These are phyloP conservation scores for Solanum peruvianum DNA, from an alignment of 257 asterid genomes.

Conservation along the genomic window DNA sequence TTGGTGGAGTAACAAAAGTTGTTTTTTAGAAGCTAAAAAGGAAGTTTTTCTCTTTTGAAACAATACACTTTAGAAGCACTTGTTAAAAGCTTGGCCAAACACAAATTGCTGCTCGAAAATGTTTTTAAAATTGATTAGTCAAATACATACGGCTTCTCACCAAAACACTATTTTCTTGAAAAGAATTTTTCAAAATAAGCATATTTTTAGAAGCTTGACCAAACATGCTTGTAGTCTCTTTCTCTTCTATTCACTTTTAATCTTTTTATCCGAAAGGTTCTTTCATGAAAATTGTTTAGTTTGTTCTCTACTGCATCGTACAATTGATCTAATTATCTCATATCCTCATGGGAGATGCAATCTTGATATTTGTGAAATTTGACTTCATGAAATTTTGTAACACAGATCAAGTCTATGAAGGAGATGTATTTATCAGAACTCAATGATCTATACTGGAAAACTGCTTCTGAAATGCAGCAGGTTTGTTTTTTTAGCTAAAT, in stretches of 20 bases:
- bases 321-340: not conserved
- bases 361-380: not conserved
- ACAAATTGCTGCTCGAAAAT: not conserved
- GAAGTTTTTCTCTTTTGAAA: no score
- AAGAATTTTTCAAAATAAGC: not conserved
- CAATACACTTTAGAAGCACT: not conserved
- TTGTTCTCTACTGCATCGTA: not conserved
- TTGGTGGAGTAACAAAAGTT: not conserved
- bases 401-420: slow-evolving; percentile 78
- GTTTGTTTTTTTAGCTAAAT: not conserved
- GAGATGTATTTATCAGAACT: slow-evolving; percentile 52
- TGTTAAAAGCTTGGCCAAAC: not conserved
- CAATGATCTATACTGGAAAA: slow-evolving; percentile 56
- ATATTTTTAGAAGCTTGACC: not conserved
- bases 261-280: not conserved
- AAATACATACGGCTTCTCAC: not conserved
- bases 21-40: not conserved
- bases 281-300: not conserved
- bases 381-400: not conserved
- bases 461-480: slow-evolving; percentile 8
- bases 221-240: not conserved
- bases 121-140: not conserved
- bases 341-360: not conserved
- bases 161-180: not conserved
- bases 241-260: not conserved